A percentile compares a stretch with the other conserved stretches of the same genome.
These are phyloP conservation scores for Xylaria venustula DNA, from an alignment of 495 filamentous ascomycete species.

Conservation along the genomic window DNA sequence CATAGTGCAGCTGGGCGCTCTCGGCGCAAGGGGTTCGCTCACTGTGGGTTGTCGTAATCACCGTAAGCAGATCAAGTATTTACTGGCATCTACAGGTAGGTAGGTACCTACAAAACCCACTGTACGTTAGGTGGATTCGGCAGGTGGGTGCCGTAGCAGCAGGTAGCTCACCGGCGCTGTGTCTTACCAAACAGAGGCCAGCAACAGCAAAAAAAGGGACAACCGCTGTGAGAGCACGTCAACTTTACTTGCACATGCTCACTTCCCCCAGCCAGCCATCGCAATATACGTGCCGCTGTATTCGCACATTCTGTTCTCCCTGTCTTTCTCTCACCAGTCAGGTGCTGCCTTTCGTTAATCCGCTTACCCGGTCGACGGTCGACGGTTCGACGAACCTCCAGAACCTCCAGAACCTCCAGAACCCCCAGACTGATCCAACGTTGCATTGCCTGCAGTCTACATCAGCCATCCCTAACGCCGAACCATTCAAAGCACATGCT, in stretches of 20 bases:
- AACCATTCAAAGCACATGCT: not conserved
- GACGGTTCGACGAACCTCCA: too few species aligned
- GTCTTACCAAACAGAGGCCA: too few species aligned
- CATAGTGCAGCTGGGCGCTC: not conserved
- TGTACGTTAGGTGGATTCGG: too few species aligned
- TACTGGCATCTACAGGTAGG: not conserved
- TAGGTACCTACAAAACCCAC: not conserved
- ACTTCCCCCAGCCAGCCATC: not conserved
- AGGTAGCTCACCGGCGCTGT: too few species aligned
- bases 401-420: too few species aligned
- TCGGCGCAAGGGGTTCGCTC: not conserved
- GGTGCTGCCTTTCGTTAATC: not conserved
- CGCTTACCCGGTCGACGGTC: not conserved
- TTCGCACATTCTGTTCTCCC: not conserved
- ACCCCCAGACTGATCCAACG: conserved; percentile 1
- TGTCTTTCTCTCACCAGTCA: not conserved
- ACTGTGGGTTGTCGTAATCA: not conserved
- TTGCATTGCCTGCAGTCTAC: conserved; percentile 13
- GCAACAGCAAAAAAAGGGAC: not conserved
- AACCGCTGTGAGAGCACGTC: not conserved
- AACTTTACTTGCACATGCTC: not conserved
- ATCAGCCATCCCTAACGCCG: not conserved
- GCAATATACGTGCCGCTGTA: not conserved
- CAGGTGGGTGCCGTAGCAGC: too few species aligned
- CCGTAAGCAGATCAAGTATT: not conserved